phyloP scores from a whole-genome alignment of 1,139 yeast species.

The Protomyces pachydermus region DNA sequence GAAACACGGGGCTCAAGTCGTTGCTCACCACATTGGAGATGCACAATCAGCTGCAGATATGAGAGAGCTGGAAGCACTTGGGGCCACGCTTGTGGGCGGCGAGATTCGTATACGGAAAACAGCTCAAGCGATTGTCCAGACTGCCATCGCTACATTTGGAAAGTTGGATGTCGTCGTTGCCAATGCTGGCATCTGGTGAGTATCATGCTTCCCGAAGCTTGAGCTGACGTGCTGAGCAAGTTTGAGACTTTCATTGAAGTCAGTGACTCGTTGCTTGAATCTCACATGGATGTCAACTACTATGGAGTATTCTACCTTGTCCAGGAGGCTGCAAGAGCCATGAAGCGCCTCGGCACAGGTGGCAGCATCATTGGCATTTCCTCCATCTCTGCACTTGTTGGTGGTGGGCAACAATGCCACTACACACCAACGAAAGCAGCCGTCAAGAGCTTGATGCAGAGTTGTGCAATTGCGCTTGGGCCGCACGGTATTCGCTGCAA shows the following conservation, averaged over 20 bases:
- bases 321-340: constrained; percentile 48
- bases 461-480: constrained; percentile 54
- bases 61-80: constrained; percentile 9
- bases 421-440: constrained; percentile 59
- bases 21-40: constrained; percentile 35
- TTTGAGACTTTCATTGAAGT: constrained; percentile 43
- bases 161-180: constrained; percentile 46
- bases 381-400: constrained; percentile 48
- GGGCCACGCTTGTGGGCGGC: constrained; percentile 41
- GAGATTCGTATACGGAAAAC: constrained; percentile 46
- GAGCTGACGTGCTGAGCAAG: constrained; percentile 27
- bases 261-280: constrained; percentile 44
- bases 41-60: not conserved
- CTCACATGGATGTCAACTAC: constrained; percentile 45
- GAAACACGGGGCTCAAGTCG: constrained; percentile 34
- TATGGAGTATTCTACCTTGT: constrained; percentile 47
- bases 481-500: constrained; percentile 45
- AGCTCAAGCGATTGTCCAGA: constrained; percentile 39
- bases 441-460: constrained; percentile 50
- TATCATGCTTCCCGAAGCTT: not conserved
- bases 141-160: constrained; percentile 43
- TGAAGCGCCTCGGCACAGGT: constrained; percentile 47
- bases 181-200: constrained; percentile 48
- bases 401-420: constrained; percentile 54
- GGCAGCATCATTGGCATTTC: constrained; percentile 48